These are phyloP conservation scores for Pyrus bretschneideri DNA, from an alignment of 306 rosid genomes.

Conservation along the genomic window DNA sequence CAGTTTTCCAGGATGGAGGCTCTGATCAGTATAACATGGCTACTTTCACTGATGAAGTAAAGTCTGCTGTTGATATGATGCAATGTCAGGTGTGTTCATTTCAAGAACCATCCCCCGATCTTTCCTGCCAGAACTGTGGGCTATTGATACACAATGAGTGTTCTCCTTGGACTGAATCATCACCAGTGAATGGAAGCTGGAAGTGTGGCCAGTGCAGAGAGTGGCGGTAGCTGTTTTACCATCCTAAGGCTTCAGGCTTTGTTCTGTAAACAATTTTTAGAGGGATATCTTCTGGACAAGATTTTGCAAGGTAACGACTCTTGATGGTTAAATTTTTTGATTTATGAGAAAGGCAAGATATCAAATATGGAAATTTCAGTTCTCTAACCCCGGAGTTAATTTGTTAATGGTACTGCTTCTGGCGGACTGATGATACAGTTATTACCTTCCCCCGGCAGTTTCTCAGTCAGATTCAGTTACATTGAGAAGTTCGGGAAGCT, in stretches of 20 bases:
- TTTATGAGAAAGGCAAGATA: background rate
- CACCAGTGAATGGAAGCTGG: slow-evolving; percentile 41
- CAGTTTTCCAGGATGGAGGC: slow-evolving; percentile 13
- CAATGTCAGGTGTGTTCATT: slow-evolving; percentile 44
- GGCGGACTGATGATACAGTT: background rate
- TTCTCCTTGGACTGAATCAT: slow-evolving; percentile 55
- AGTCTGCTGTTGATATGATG: slow-evolving; percentile 18
- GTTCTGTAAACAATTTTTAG: slow-evolving; percentile 7
- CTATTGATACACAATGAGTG: slow-evolving; percentile 58
- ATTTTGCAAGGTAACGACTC: background rate
- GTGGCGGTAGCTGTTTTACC: slow-evolving; percentile 42
- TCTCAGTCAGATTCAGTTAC: background rate
- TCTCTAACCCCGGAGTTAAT: background rate
- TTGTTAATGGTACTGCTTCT: background rate
- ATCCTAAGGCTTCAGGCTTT: background rate
- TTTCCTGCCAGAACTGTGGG: slow-evolving; percentile 66
- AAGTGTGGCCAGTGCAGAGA: slow-evolving; percentile 74
- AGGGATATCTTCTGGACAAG: slow-evolving; percentile 3
- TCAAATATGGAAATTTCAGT: slow-evolving; percentile 7
- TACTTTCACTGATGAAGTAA: slow-evolving; percentile 14
- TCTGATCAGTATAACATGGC: slow-evolving; percentile 28
- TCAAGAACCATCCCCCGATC: slow-evolving; percentile 65
- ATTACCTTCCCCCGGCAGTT: slow-evolving; percentile 2
- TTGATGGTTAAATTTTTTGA: background rate
- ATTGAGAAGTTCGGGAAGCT: slow-evolving; percentile 13